Evolutionary conservation across 306 rosid species (phyloP), one percentile per base, ranked within the genome.

Genomic region (Rosa rugosa): DNA sequence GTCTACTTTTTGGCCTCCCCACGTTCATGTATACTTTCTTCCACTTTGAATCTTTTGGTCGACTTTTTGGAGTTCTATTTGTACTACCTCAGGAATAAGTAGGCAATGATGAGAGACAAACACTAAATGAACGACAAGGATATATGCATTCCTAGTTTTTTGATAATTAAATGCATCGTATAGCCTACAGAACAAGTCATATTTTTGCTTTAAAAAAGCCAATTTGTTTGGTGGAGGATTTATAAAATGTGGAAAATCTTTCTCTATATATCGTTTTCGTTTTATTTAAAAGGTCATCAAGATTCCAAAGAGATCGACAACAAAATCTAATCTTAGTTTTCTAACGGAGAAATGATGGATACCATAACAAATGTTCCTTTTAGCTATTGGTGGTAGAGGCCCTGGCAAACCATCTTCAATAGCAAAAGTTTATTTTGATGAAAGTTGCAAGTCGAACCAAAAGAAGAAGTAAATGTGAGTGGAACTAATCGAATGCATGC

Each of bases 191-290:
- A 34, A 34, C 9, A 14, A 27, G 3, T 63, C 69, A 6, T 34
- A 31, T 59, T 17, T 1, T 8, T 60, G 66, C 42, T 64, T 64
- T n/a, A 36, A 40, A 6, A 40, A 41, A n/a, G 23, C 54, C n/a
- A 23, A 53, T 56, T 14, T 40, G 9, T 74, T 44, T 22, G 77
- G 77, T 74, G 77, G 41, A 56, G 69, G 22, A 8, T 59, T 23
- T 23, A 9, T n/a, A 56, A 56, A 75, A 25, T 75, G 71, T 75
- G 60, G 59, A 38, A 60, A 62, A 11, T 44, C 10, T 40, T 16
- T 16, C 12, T 23, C 5, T 42, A 7, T 42, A 9, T 11, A 25
- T 75, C 18, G 1, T 9, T 9, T 42, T 63, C 69, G 11, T 44
- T 17, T 41, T 18, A 1, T 27, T 38, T 40, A 27, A 75, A 75